Evolutionary conservation across 495 filamentous ascomycete genomes (phyloP).

Genomic region (Staphylotrichum longicolle): DNA sequence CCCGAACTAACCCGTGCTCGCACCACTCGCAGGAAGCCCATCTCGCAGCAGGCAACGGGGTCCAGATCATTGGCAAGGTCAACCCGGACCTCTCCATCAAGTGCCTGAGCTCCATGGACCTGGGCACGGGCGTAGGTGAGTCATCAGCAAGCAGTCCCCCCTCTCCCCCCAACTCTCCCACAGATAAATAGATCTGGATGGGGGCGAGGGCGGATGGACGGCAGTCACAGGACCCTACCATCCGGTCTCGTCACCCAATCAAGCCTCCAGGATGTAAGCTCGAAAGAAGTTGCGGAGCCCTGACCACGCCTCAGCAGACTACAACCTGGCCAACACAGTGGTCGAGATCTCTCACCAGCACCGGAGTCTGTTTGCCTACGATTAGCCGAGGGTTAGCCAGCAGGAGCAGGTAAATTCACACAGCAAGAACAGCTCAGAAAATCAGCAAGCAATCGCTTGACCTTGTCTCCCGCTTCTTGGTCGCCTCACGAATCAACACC

Average conservation of each 20-base stretch:
- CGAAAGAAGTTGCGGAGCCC: neutral
- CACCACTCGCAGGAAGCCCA: conserved; percentile 61
- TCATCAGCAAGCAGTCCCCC: conserved; percentile 1
- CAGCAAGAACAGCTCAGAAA: neutral
- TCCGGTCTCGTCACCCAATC: no score
- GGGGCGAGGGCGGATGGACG: neutral
- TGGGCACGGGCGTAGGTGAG: conserved; percentile 69
- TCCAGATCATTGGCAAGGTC: conserved; percentile 91
- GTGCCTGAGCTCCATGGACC: conserved; percentile 72
- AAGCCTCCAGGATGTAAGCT: no score
- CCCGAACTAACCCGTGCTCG: neutral
- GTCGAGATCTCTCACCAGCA: conserved; percentile 87
- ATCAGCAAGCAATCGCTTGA: neutral
- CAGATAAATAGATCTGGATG: neutral
- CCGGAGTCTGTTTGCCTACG: conserved; percentile 59
- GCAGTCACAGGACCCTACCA: no score
- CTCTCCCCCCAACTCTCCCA: no score
- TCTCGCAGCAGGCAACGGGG: conserved; percentile 71
- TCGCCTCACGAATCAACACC: no score
- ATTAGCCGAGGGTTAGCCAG: conserved; percentile 1
- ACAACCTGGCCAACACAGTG: conserved; percentile 71
- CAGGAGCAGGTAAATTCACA: neutral
- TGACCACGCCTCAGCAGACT: conserved; percentile 55
- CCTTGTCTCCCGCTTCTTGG: no score
- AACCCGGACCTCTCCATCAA: conserved; percentile 73